phyloP scores from a whole-genome alignment of 78 protist species.

The Protostelium mycophagum region DNA sequence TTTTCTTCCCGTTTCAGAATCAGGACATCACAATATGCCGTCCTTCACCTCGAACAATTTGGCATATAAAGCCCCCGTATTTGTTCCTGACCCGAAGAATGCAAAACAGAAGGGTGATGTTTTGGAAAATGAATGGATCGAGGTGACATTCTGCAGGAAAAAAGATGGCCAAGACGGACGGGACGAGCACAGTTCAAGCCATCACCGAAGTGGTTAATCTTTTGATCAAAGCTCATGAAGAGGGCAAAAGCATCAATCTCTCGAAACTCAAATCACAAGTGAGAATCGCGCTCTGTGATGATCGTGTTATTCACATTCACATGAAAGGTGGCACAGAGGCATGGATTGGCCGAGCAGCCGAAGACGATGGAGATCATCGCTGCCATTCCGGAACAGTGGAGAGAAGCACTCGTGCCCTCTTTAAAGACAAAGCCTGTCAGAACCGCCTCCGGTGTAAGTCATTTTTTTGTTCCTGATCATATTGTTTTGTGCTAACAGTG shows the following conservation, averaged over 20 bases:
- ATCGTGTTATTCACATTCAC: neutral
- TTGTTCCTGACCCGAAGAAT: neutral
- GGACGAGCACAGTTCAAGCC: slow-evolving; percentile 58
- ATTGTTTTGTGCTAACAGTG: neutral
- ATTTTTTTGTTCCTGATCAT: neutral
- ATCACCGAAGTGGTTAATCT: slow-evolving; percentile 55
- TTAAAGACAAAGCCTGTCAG: slow-evolving; percentile 92
- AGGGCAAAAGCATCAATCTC: slow-evolving; percentile 50
- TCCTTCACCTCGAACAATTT: neutral
- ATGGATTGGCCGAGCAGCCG: slow-evolving; percentile 41
- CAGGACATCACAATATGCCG: neutral
- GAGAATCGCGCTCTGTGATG: slow-evolving; percentile 23
- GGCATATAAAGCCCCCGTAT: neutral
- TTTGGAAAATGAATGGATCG: neutral
- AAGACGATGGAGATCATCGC: slow-evolving; percentile 82
- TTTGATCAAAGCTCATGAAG: slow-evolving; percentile 56
- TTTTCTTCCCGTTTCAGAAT: too few relatives aligned
- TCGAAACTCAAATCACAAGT: slow-evolving; percentile 43
- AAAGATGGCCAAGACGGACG: slow-evolving; percentile 12
- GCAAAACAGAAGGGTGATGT: neutral
- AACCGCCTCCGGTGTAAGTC: slow-evolving; percentile 88
- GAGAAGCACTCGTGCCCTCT: slow-evolving; percentile 66
- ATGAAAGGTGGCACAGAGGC: neutral
- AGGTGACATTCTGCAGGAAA: neutral
- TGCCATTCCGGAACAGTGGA: slow-evolving; percentile 86